Base-by-base conservation (phyloP, 2,329 filamentous ascomycete genomes). In the Diaporthe australafricana region DNA sequence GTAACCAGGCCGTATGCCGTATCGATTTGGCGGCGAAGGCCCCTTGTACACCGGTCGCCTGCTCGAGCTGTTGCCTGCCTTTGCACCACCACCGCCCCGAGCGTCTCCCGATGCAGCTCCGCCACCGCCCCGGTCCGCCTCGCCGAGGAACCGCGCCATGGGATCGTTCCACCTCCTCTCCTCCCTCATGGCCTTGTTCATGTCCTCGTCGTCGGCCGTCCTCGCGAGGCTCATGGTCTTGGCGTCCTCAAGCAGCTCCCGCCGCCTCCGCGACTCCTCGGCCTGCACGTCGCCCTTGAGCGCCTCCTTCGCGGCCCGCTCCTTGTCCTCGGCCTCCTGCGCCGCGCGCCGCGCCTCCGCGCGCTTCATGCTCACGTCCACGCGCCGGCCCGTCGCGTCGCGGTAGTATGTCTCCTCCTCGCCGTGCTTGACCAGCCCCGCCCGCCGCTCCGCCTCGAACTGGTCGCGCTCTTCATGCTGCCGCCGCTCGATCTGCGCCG, bases 161-260 rank as follows among this genome's bases (percentile, higher is more conserved):
- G 96, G 96, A 83, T 99, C 96, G 80, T 98, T 96, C 97, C 97
- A 99, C 76, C 96, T 86, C 71, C 91, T 88, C 77, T 89, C 84
- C 70, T 90, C 91, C 83, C 90, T 95, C 77, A 98, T 78, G 81
- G 97, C 94, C 45, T 89, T 87, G 77, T 99, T 99, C 86, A 99
- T 86, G 65, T 93, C 92, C 76, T 88, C 91, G 78, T 99, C 97
- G 78, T 98, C 95, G n/a, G 89, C 91, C 53, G 88, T 89, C 69
- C 96, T 85, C 25, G 95, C 94, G 66, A 99, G 82, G 0, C 90
- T 89, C 91, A 98, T 92, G 71, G 93, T 89, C 80, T 92, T 94
- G 1, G 95, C 96, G 66, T 98, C 94, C 71, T 93, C 88, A 11
- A 99, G 83, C 75, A 89, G 84, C 81, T 93, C 90, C 73, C 87